Evolutionary conservation across 768 basidiomycete species (phyloP).

Genomic region (Gymnopilus dilepis): DNA sequence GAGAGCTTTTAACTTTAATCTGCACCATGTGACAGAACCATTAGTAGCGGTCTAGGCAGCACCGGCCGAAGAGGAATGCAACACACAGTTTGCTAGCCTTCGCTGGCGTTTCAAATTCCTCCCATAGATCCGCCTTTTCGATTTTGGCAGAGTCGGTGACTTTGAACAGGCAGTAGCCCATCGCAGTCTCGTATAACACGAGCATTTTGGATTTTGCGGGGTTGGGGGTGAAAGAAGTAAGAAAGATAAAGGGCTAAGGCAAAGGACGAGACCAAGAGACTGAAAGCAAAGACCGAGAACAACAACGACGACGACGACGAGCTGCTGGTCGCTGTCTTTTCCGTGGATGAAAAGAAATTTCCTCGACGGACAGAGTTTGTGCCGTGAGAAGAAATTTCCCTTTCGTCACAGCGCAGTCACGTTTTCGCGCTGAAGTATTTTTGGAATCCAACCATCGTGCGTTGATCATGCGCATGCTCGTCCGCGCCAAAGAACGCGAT

Average conservation of each 20-base stretch:
- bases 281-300: slow-evolving; percentile 17
- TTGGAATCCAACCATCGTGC: slow-evolving; percentile 4
- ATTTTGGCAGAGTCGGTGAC: slow-evolving; percentile 88
- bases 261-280: slow-evolving; percentile 11
- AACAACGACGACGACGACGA: slow-evolving; percentile 27
- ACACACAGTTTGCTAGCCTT: slow-evolving; percentile 90
- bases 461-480: too few relatives aligned
- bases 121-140: slow-evolving; percentile 83
- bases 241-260: background rate
- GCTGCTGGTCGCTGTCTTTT: slow-evolving; percentile 28
- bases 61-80: background rate
- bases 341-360: slow-evolving; percentile 35
- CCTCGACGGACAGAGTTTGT: slow-evolving; percentile 25
- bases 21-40: slow-evolving; percentile 37
- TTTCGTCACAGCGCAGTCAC: background rate
- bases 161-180: slow-evolving; percentile 99
- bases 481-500: background rate
- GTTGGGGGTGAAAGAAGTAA: slow-evolving; percentile 4
- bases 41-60: slow-evolving; percentile 10
- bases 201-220: slow-evolving; percentile 64
- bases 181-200: slow-evolving; percentile 94
- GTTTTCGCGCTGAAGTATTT: background rate
- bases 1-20: slow-evolving; percentile 91
- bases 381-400: slow-evolving; percentile 33
- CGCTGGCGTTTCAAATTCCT: slow-evolving; percentile 93